Conservation (phyloP, 176 grass and related monocot genomes). For the Rhipidocladum racemiflorum region DNA sequence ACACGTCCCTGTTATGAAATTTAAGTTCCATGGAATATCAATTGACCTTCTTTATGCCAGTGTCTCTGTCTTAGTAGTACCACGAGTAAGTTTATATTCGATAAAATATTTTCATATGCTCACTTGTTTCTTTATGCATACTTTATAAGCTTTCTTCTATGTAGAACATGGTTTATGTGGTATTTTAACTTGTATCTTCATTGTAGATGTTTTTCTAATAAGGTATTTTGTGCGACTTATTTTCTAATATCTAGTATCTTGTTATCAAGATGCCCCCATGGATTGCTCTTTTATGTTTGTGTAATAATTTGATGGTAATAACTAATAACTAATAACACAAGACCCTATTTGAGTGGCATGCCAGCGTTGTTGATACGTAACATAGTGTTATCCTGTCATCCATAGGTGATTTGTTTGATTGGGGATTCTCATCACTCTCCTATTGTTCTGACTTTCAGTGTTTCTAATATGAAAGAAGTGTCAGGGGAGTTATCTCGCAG, state of each 20-base stretch:
- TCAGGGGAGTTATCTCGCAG: background rate
- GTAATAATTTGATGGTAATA: background rate
- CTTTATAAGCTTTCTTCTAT: background rate
- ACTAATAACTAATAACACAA: background rate
- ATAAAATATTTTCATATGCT: background rate
- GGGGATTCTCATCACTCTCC: background rate
- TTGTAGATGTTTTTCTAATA: background rate
- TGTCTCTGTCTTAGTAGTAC: slow-evolving; percentile 83
- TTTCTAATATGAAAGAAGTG: background rate
- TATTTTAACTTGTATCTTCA: background rate
- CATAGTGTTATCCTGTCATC: background rate
- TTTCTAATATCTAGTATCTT: background rate
- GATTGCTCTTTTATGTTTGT: background rate
- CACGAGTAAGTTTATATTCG: slow-evolving; percentile 52
- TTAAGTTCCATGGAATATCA: slow-evolving; percentile 93
- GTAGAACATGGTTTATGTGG: background rate
- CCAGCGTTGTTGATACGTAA: background rate
- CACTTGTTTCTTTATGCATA: background rate
- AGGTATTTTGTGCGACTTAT: background rate
- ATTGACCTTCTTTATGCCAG: slow-evolving; percentile 99
- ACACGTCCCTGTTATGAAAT: slow-evolving; percentile 98
- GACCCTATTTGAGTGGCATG: background rate
- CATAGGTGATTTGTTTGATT: background rate
- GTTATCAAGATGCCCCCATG: background rate
- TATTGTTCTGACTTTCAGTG: background rate